Evolutionary conservation across 495 filamentous ascomycete species (phyloP).

Genomic region (Corynascus novoguineensis): DNA sequence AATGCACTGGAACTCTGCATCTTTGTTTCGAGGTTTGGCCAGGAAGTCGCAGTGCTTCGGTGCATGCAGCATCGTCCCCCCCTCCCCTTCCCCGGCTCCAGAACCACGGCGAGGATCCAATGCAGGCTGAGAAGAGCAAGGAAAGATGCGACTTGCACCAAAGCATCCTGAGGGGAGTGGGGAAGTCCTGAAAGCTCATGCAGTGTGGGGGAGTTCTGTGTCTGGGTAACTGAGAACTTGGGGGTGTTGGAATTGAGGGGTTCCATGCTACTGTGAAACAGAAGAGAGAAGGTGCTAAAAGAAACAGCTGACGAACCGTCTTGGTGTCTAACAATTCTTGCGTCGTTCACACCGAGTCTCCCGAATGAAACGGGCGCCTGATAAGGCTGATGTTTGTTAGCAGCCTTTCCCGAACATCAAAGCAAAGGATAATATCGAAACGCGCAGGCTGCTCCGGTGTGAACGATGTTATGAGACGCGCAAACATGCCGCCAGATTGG

Average conservation of each 20-base stretch:
- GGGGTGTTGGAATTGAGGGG: background rate
- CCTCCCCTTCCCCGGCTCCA: too few relatives aligned
- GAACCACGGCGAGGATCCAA: background rate
- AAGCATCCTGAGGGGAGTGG: background rate
- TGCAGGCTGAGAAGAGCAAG: constrained; percentile 3
- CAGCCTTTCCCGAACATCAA: background rate
- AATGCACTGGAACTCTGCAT: background rate
- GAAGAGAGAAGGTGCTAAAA: constrained; percentile 15
- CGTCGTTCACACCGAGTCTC: background rate
- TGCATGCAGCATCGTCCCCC: constrained; percentile 12
- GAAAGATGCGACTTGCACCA: background rate
- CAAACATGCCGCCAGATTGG: constrained; percentile 1
- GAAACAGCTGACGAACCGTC: constrained; percentile 21
- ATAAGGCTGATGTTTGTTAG: constrained; percentile 4
- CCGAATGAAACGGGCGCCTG: background rate
- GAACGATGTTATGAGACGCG: constrained; percentile 1
- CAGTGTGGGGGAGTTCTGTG: constrained; percentile 10
- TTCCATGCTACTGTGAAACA: constrained; percentile 18
- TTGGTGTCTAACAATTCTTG: background rate
- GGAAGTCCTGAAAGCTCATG: constrained; percentile 5
- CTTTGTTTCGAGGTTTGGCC: constrained; percentile 9
- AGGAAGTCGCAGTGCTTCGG: background rate
- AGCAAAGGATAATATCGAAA: background rate
- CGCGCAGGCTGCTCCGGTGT: background rate
- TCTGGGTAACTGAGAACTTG: background rate